Percentiles rank a stretch among this genome's conserved stretches.
phyloP scores from a whole-genome alignment of 2,329 filamentous ascomycete species.

The Fusarium chlamydosporum region DNA sequence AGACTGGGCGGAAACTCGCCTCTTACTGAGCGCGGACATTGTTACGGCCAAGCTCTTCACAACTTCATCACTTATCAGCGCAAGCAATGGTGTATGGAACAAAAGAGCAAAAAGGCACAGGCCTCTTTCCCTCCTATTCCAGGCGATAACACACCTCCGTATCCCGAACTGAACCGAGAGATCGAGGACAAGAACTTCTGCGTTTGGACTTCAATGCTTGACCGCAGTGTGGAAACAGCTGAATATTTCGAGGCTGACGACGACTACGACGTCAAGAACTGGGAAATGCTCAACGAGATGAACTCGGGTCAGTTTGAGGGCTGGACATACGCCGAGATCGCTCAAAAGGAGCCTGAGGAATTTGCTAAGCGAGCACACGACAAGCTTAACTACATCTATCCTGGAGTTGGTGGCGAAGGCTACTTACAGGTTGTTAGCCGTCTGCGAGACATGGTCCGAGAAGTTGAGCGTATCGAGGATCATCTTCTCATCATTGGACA shows the following conservation, averaged over 20 bases:
- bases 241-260: slow-evolving; percentile 92
- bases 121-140: slow-evolving; percentile 90
- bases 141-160: slow-evolving; percentile 93
- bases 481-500: slow-evolving; percentile 94
- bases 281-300: slow-evolving; percentile 97
- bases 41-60: slow-evolving; percentile 84
- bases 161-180: slow-evolving; percentile 83
- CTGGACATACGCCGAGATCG: slow-evolving; percentile 93
- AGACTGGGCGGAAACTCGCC: slow-evolving; percentile 93
- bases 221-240: slow-evolving; percentile 88
- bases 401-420: slow-evolving; percentile 93
- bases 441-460: slow-evolving; percentile 93
- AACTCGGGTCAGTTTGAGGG: slow-evolving; percentile 95
- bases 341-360: slow-evolving; percentile 81
- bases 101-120: slow-evolving; percentile 81
- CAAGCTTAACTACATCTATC: slow-evolving; percentile 97
- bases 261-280: slow-evolving; percentile 95
- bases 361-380: slow-evolving; percentile 83
- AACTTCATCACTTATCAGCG: slow-evolving; percentile 87
- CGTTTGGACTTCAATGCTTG: slow-evolving; percentile 98
- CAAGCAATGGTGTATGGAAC: slow-evolving; percentile 84
- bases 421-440: slow-evolving; percentile 98
- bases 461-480: slow-evolving; percentile 97
- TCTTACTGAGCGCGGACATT: slow-evolving; percentile 82
- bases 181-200: slow-evolving; percentile 90